Percentiles rank a stretch among this genome's conserved stretches.
phyloP scores from a whole-genome alignment of 345 rosid genomes.

The Diplotaxis tenuifolia region DNA sequence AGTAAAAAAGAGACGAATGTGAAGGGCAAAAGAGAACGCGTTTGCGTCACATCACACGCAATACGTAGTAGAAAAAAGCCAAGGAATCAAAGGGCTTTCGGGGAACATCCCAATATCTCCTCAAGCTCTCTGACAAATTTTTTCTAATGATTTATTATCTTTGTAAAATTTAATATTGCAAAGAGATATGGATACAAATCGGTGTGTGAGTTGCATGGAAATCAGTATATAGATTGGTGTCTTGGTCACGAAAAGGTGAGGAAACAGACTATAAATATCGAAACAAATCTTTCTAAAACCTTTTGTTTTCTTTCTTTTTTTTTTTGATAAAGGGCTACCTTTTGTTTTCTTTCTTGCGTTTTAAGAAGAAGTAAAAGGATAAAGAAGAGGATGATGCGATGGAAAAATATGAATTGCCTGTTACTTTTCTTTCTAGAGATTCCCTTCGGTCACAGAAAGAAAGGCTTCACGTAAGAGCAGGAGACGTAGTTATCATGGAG shows the following conservation, averaged over 20 bases:
- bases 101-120: constrained; percentile 13
- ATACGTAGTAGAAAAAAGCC: not conserved
- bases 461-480: constrained; percentile 15
- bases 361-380: not conserved
- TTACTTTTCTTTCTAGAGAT: not conserved
- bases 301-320: not conserved
- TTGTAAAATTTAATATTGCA: not conserved
- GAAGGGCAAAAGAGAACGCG: constrained; percentile 27
- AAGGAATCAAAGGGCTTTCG: not conserved
- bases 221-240: not conserved
- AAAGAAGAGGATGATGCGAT: not conserved
- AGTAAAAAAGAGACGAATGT: not conserved
- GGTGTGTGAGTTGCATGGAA: constrained; percentile 5
- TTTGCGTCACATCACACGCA: constrained; percentile 20
- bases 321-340: too few relatives aligned
- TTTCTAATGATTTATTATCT: not conserved
- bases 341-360: not conserved
- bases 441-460: not conserved
- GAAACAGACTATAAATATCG: constrained; percentile 1
- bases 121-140: constrained; percentile 11
- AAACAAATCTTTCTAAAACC: constrained; percentile 5
- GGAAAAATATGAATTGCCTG: constrained; percentile 6
- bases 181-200: not conserved
- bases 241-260: constrained; percentile 7
- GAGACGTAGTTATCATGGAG: constrained; percentile 14